Evolutionary conservation across 2,329 filamentous ascomycete species (phyloP).

Genomic region (Venturia carpophila): DNA sequence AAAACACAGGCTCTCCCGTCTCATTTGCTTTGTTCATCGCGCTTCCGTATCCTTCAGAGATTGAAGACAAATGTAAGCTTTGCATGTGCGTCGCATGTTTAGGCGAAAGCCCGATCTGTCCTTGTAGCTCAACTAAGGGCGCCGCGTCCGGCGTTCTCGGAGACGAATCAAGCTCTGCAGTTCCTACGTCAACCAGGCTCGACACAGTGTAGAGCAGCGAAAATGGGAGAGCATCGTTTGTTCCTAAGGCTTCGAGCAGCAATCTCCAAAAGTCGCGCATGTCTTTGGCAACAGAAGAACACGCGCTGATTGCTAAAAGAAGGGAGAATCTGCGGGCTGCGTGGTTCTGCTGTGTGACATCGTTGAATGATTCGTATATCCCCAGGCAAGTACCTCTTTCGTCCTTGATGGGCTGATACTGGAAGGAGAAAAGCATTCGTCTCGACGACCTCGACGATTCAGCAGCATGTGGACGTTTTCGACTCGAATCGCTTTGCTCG

Average conservation of each 20-base stretch:
- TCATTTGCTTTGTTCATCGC: neutral
- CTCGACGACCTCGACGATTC: neutral
- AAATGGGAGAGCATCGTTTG: neutral
- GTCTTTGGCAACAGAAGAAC: neutral
- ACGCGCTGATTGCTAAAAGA: neutral
- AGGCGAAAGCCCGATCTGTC: neutral
- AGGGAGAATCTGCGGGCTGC: neutral
- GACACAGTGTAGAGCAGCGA: neutral
- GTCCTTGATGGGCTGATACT: neutral
- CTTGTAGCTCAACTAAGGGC: neutral
- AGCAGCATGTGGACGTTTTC: constrained; percentile 8
- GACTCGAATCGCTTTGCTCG: neutral
- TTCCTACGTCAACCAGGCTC: neutral
- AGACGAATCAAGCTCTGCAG: neutral
- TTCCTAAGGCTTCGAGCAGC: neutral
- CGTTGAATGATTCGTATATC: neutral
- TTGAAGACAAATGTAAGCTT: neutral
- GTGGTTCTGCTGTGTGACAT: neutral
- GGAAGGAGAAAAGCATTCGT: constrained; percentile 9
- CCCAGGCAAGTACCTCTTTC: neutral
- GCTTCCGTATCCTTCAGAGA: neutral
- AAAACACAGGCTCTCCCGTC: neutral
- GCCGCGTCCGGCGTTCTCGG: neutral
- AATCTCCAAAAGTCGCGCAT: neutral
- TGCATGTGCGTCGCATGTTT: neutral